Evolutionary conservation across 345 rosid species (phyloP).

Genomic region (Eucalyptus tenuipes): DNA sequence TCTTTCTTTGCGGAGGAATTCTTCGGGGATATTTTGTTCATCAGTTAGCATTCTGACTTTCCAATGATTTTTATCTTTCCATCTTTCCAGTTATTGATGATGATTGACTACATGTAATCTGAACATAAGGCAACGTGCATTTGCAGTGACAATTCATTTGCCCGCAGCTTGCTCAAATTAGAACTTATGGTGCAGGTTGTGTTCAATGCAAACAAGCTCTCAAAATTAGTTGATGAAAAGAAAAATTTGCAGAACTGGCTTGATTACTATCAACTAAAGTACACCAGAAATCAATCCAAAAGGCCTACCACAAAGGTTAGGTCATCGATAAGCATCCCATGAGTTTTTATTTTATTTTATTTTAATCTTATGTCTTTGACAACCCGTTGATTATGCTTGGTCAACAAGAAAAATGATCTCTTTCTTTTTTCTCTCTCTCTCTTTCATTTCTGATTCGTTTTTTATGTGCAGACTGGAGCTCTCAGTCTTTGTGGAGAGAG

Average conservation of each 20-base stretch:
- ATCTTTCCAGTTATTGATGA: background rate
- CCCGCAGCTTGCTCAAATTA: background rate
- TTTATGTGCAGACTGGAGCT: slow-evolving; percentile 46
- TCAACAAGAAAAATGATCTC: background rate
- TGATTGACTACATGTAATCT: background rate
- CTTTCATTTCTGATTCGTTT: slow-evolving; percentile 1
- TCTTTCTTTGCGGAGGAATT: background rate
- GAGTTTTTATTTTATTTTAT: background rate
- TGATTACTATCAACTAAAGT: slow-evolving; percentile 66
- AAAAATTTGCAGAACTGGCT: slow-evolving; percentile 73
- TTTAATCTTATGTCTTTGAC: background rate
- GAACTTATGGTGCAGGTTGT: slow-evolving; percentile 43
- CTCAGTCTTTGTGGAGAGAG: slow-evolving; percentile 60
- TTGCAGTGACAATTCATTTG: background rate
- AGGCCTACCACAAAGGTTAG: slow-evolving; percentile 52
- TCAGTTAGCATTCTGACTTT: background rate
- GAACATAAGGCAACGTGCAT: background rate
- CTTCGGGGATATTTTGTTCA: background rate
- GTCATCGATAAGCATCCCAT: background rate
- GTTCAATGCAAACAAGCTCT: slow-evolving; percentile 59
- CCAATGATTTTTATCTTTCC: background rate
- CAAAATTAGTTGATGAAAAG: slow-evolving; percentile 49
- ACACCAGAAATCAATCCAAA: slow-evolving; percentile 43
- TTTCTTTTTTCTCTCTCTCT: background rate
- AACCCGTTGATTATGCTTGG: background rate